Evolutionary conservation across 2,329 filamentous ascomycete genomes (phyloP), one percentile per base, ranked within the genome.

Genomic region (Diaporthe destruens): DNA sequence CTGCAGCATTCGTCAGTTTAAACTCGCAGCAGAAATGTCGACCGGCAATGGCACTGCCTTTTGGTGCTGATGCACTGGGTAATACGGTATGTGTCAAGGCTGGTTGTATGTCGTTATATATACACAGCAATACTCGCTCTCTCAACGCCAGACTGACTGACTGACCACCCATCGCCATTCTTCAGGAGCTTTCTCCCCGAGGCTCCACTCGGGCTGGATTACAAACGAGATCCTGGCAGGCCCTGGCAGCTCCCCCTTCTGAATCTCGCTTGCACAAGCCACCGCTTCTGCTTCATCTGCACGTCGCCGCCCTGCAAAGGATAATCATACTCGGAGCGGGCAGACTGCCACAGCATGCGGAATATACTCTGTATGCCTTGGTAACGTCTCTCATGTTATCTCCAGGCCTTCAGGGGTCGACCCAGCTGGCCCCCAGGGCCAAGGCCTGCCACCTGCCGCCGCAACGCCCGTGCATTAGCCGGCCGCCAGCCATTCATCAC

Each of bases 231-330:
- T 4, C 42, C 12, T 34, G 42, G n/a, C n/a, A n/a, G n/a, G n/a
- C 18, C 39, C 59, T 65, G 20, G 20, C 39, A 2, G 14, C 14
- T 20, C 61, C 61, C n/a, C 61, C 61, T 53, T 66, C 47, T 34
- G 32, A 66, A 66, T 66, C 61, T 66, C 61, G 61, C 61, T 66
- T 66, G 32, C 61, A 66, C 61, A 53, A 53, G n/a, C 25, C 29
- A 39, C 16, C 47, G 61, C 61, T 66, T 53, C 47, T 66, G 61
- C 61, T 53, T 53, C 61, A 53, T 53, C 44, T 66, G n/a, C 29
- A 32, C 39, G 12, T 42, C 16, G 61, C 34, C 44, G 20, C 25
- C n/a, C 42, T 25, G 32, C 3, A 34, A 7, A 51, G 61, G 39
- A 42, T 42, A 47, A 47, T 29, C 29, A 29, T 29, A 29, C 36